Base-by-base conservation (phyloP, 495 filamentous ascomycete genomes). In the Endocarpon pusillum region DNA sequence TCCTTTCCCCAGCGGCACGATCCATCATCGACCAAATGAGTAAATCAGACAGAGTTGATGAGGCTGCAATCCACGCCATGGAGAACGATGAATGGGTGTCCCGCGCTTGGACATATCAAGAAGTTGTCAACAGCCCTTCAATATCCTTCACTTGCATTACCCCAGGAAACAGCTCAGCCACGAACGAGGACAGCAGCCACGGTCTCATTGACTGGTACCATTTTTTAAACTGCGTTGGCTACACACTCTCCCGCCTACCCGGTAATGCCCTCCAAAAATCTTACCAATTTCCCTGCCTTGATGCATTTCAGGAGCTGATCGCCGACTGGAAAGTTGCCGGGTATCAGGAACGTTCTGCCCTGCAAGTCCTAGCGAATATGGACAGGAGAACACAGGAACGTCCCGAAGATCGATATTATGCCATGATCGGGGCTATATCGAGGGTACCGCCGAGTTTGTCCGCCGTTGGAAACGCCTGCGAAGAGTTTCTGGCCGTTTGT, bases 71-170 rank as follows among this genome's bases (percentile, higher is more conserved):
- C 2, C 16, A 20, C 10, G 23, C 24, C 28, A 24, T 47, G 3
- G 44, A 47, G 26, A 6, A 17, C 7, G 44, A 47, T 10, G 31
- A 42, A 11, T 47, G 44, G 43, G 18, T 47, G 3, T 17, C 17
- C 9, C 30, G 43, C 24, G 43, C 35, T 10, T 47, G 43, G 43
- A 45, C 43, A 3, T 47, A 45, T 32, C 44, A 47, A 27, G 44
- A 47, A 33, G 25, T 36, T 16, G 43, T 47, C 19, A 45, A 47
- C 22, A 25, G 37, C 19, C 24, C n/a, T 10, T 14, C 12, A 6
- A 11, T 21, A 8, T 9, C 8, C 5, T 36, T 38, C 32, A 16
- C 14, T 11, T 30, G 7, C 10, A 27, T 32, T 8, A 10, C 21
- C 33, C 8, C 7, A 27, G 8, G 11, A 40, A 18, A 11, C 35